These are phyloP conservation scores for Fonsecaea erecta DNA, from an alignment of 2,329 filamentous ascomycete genomes.

Conservation along the genomic window DNA sequence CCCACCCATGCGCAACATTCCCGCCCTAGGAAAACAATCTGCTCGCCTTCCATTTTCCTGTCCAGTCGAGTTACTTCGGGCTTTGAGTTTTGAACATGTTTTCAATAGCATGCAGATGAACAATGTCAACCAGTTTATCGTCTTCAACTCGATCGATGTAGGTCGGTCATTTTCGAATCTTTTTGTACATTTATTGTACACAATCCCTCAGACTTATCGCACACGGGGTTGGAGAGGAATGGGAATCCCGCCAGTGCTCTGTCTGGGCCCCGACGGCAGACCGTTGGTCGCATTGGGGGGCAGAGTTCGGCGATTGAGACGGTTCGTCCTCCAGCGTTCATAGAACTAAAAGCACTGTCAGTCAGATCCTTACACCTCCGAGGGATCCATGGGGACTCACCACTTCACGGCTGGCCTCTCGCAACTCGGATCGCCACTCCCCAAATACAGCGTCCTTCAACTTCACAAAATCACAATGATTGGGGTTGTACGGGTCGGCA, in stretches of 20 bases:
- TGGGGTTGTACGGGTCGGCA: conserved; percentile 85
- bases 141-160: conserved; percentile 8
- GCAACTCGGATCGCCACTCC: conserved; percentile 89
- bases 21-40: neutral
- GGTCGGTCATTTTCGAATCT: neutral
- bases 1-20: conserved; percentile 6
- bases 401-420: conserved; percentile 80
- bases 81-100: conserved; percentile 2
- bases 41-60: neutral
- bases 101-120: conserved; percentile 11
- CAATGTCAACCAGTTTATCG: neutral
- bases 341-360: conserved; percentile 23
- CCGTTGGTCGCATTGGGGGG: conserved; percentile 21
- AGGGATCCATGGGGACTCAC: conserved; percentile 62
- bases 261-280: conserved; percentile 29
- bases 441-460: conserved; percentile 90
- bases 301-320: conserved; percentile 32
- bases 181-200: conserved; percentile 55
- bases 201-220: conserved; percentile 16
- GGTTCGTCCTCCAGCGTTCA: conserved; percentile 34
- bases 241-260: conserved; percentile 25
- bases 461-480: conserved; percentile 91
- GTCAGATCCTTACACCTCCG: conserved; percentile 40
- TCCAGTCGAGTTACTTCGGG: neutral
- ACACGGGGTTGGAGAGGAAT: conserved; percentile 27